Evolutionary conservation across 2,329 filamentous ascomycete genomes (phyloP).

Genomic region (Trichophyton verrucosum): DNA sequence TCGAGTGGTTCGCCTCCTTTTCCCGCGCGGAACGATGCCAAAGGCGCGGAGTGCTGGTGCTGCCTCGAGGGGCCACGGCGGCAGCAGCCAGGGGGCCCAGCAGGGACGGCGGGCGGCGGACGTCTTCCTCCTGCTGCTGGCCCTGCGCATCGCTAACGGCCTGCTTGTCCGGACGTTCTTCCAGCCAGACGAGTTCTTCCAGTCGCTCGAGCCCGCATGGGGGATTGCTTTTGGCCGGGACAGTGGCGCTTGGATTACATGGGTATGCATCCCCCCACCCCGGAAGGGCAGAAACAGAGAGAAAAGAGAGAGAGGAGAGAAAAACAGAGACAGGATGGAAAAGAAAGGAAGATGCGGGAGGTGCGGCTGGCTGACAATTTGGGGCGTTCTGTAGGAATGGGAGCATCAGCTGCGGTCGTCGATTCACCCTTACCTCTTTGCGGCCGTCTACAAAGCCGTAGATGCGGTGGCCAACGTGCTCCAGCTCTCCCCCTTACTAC

Average conservation of each 20-base stretch:
- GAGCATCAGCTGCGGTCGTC: slow-evolving; percentile 74
- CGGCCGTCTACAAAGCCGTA: slow-evolving; percentile 54
- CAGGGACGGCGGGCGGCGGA: not conserved
- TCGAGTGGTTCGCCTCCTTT: not conserved
- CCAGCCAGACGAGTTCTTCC: slow-evolving; percentile 96
- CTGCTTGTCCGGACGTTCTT: slow-evolving; percentile 78
- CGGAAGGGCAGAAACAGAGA: not conserved
- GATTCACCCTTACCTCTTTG: slow-evolving; percentile 80
- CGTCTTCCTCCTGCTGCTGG: slow-evolving; percentile 29
- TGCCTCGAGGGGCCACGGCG: not conserved
- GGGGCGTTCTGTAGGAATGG: slow-evolving; percentile 65
- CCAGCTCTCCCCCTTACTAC: slow-evolving; percentile 41
- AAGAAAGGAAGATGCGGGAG: not conserved
- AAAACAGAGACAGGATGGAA: not conserved
- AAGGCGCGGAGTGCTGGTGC: not conserved
- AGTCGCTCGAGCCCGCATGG: slow-evolving; percentile 92
- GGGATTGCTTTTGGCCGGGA: slow-evolving; percentile 63
- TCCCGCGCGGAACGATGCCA: not conserved
- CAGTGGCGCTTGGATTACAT: slow-evolving; percentile 85
- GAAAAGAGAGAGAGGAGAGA: not conserved
- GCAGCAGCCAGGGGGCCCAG: not conserved
- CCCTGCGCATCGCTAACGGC: slow-evolving; percentile 68
- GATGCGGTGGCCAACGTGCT: slow-evolving; percentile 46
- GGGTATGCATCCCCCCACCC: slow-evolving; percentile 48
- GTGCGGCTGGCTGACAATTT: not conserved